Evolutionary conservation across 169 alveolate species (phyloP).

Genomic region (Plasmodium gallinaceum): DNA sequence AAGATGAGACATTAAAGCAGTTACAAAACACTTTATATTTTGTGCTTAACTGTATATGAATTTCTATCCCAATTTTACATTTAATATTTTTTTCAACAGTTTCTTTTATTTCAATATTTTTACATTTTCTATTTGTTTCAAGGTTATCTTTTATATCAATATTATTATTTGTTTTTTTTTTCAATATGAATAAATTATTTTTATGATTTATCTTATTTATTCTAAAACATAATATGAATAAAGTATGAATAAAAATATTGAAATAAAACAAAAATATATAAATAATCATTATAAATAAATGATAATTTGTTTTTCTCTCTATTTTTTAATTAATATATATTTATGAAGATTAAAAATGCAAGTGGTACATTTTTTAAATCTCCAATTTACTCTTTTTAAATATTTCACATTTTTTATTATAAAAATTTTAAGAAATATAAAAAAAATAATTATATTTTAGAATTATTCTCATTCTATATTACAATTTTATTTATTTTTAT

Average conservation of each 20-base stretch:
- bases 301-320: too few relatives aligned
- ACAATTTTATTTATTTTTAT: too few relatives aligned
- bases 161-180: neutral
- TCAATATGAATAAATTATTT: neutral
- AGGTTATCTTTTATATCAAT: neutral
- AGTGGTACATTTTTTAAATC: too few relatives aligned
- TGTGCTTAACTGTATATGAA: constrained; percentile 83
- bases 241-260: constrained; percentile 10
- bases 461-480: too few relatives aligned
- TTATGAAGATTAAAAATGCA: too few relatives aligned
- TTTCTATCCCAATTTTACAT: constrained; percentile 82
- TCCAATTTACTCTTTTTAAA: too few relatives aligned
- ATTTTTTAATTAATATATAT: too few relatives aligned
- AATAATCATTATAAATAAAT: constrained; percentile 9
- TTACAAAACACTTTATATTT: constrained; percentile 82
- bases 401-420: too few relatives aligned
- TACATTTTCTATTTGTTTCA: constrained; percentile 3
- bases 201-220: neutral
- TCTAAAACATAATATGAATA: constrained; percentile 10
- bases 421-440: too few relatives aligned
- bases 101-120: constrained; percentile 12
- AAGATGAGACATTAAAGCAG: constrained; percentile 76
- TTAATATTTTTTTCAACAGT: constrained; percentile 32
- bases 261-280: constrained; percentile 11
- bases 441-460: too few relatives aligned